Base-by-base conservation (phyloP, 2,329 filamentous ascomycete species). In the Akanthomyces uredinophilus region DNA sequence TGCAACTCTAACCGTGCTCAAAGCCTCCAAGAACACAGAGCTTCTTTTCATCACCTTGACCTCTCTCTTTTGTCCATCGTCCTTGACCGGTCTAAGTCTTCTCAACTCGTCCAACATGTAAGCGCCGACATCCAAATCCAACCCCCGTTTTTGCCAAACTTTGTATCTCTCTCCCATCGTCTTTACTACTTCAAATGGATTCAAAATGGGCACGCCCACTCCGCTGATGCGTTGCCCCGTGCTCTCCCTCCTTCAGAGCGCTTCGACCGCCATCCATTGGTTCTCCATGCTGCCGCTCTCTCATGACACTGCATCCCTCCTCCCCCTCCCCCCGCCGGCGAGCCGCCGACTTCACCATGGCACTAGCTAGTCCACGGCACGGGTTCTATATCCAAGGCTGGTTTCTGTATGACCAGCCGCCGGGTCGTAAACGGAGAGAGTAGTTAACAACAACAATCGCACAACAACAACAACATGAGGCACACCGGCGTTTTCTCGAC, bases 331-430 rank as follows among this genome's bases (percentile, higher is more conserved):
- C 11, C 37, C 37, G 13, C 37, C 37, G 37, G 35, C 51, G 24
- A 59, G 56, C 46, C 56, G 56, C 56, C 56, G 56, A n/a, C 56
- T 43, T 59, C 24, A 43, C 35, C 22, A 43, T 6, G 18, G 18
- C 44, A 11, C 24, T 24, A 8, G 29, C 4, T 37, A 22, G 35
- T 24, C 51, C 22, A 24, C n/a, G 10, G 14, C 29, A 5, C 35
- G 20, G 22, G 35, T 27, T 27, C 41, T 27, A 44, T 20, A 11
- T 27, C 18, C 16, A 24, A 51, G 18, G 35, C 44, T 13, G 10
- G 41, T 13, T 27, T 16, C 32, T 39, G 24, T 50, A 46, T 41
- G 41, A 16, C 47, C 46, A 51, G 46, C 46, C 56, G 56, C 56
- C 18, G 37, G 22, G 22, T 16, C 27, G 29, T 4, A 3, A 27